Base-by-base conservation (phyloP, 148 eudicot species). In the Rhododendron ferrugineum region DNA sequence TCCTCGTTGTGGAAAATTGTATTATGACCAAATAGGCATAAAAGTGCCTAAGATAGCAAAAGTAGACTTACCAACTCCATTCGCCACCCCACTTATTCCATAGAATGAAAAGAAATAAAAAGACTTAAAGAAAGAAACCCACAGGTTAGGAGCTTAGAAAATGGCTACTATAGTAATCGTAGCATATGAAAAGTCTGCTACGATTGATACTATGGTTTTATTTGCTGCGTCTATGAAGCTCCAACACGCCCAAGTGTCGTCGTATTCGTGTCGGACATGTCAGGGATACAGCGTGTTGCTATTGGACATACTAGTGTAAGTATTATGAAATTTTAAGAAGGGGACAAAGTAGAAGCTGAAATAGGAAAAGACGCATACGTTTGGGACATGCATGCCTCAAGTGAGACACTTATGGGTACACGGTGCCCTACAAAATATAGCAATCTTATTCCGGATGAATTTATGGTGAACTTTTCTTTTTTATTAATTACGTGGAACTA, bases 31-130 rank as follows among this genome's bases (percentile, higher is more conserved):
- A 79, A 47, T 47, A 47, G 20, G 82, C 50, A 79, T 26, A 23
- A 76, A 40, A 44, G 54, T n/a, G 80, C 49, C 80, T 78, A 23
- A 78, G 80, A 44, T 78, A n/a, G 34, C 56, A 47, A 23, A 78
- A 23, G 32, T 78, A n/a, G 52, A 46, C 58, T 7, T 77, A 22
- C 30, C n/a, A 46, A 42, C 5, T 47, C 32, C 30, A 77, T 42
- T 78, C 8, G 20, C 56, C 28, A 10, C 4, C 62, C 28, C 74
- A 68, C 32, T 14, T 40, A 4, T 8, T 77, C 52, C 32, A 5
- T 47, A 44, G 0, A 44, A 77, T 4, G 26, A 78, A 46, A 22
- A 3, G 22, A 73, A 73, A 2, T 13, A 32, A 32, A 16, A 34
- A 34, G 75, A 30, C 75, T 70, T 5, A 6, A 73, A 6, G 9